These are phyloP conservation scores for Aphelidium insulamus DNA, from an alignment of 371 early-diverging fungal genomes.

Conservation along the genomic window DNA sequence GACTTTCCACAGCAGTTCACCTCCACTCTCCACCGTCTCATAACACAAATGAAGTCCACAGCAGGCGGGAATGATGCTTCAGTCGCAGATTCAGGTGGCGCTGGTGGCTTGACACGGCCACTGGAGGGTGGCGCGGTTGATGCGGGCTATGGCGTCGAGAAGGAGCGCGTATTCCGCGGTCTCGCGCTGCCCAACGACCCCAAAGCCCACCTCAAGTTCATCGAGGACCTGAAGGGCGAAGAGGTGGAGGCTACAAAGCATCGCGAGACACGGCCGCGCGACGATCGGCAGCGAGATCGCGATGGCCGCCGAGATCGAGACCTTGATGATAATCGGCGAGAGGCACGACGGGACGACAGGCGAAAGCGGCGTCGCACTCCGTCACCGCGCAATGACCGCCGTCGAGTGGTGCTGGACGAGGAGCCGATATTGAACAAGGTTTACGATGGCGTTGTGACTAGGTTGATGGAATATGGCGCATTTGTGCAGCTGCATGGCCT, in stretches of 20 bases:
- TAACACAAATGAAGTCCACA: conserved; percentile 57
- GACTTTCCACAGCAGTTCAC: conserved; percentile 70
- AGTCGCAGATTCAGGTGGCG: conserved; percentile 2
- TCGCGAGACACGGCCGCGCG: conserved; percentile 7
- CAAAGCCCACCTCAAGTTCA: conserved; percentile 17
- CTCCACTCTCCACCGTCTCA: conserved; percentile 64
- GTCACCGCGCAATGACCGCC: conserved; percentile 1
- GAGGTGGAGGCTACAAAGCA: conserved; percentile 20
- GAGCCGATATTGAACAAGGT: conserved; percentile 71
- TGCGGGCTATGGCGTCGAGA: conserved; percentile 13
- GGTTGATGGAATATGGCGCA: conserved; percentile 72
- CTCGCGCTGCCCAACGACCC: conserved; percentile 45
- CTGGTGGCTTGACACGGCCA: background rate
- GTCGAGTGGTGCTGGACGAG: conserved; percentile 23
- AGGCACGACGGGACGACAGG: conserved; percentile 2
- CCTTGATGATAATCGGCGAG: conserved; percentile 4
- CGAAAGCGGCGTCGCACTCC: conserved; percentile 1
- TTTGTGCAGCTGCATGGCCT: conserved; percentile 71
- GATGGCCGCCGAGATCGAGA: conserved; percentile 4
- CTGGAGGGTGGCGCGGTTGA: conserved; percentile 6
- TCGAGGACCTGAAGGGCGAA: conserved; percentile 11
- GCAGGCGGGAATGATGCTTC: conserved; percentile 1
- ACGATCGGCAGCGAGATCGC: conserved; percentile 1
- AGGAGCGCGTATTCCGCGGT: conserved; percentile 51
- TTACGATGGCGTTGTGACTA: conserved; percentile 53